These are phyloP conservation scores for Mercurialis annua DNA, from an alignment of 345 rosid genomes.

Conservation along the genomic window DNA sequence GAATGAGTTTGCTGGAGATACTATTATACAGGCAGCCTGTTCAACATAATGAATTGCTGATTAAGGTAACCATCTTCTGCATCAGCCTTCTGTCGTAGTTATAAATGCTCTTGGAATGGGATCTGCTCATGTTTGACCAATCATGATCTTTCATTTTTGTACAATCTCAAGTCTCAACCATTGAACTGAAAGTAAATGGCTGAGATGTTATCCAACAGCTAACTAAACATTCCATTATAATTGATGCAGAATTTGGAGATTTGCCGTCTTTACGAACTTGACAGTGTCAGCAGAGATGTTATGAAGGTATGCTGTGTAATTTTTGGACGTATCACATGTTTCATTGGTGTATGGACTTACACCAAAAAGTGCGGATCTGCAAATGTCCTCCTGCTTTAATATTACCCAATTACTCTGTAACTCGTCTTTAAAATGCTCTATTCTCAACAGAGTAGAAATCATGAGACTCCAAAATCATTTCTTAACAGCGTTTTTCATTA, in stretches of 20 bases:
- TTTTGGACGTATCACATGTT: conserved; percentile 5
- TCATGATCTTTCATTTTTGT: too few relatives aligned
- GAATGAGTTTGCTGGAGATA: conserved; percentile 70
- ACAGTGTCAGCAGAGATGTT: conserved; percentile 55
- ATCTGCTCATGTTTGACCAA: too few relatives aligned
- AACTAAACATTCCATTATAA: neutral
- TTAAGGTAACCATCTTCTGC: conserved; percentile 53
- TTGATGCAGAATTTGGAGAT: conserved; percentile 75
- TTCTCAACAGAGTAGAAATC: neutral
- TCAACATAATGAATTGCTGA: conserved; percentile 53
- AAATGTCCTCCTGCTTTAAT: neutral
- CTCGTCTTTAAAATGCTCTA: neutral
- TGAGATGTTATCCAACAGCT: too few relatives aligned
- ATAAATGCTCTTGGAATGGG: neutral
- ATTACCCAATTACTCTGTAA: neutral
- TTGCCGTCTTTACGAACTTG: conserved; percentile 80
- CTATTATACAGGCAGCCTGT: conserved; percentile 76
- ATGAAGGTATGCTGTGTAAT: conserved; percentile 71
- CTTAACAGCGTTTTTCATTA: conserved; percentile 4
- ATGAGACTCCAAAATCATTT: neutral
- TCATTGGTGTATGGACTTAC: neutral
- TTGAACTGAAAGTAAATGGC: too few relatives aligned
- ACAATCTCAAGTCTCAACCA: too few relatives aligned
- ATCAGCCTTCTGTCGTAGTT: neutral
- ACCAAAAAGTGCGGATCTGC: neutral